Percentiles rank a stretch among this genome's conserved stretches.
phyloP scores from a whole-genome alignment of 495 filamentous ascomycete genomes.

The Annulohypoxylon maeteangense region DNA sequence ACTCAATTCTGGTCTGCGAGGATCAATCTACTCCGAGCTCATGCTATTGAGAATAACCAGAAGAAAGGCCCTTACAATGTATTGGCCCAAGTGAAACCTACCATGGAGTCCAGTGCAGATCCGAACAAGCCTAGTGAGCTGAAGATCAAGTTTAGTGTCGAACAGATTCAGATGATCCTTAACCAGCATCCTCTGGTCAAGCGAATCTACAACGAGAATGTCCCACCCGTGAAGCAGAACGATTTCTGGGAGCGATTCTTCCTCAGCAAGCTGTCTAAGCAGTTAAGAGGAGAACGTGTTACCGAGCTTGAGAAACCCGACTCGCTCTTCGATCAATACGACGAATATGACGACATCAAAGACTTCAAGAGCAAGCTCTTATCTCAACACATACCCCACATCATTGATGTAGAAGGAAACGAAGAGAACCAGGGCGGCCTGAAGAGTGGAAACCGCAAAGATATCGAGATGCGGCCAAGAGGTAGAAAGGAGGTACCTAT shows the following conservation, averaged over 20 bases:
- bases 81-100: conserved; percentile 86
- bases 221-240: conserved; percentile 80
- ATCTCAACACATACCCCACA: conserved; percentile 77
- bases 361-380: conserved; percentile 61
- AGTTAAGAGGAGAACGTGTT: conserved; percentile 87
- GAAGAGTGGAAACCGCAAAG: conserved; percentile 81
- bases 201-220: conserved; percentile 90
- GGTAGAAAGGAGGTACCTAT: conserved; percentile 63
- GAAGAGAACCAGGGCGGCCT: conserved; percentile 81
- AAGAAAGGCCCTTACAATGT: conserved; percentile 91
- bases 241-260: conserved; percentile 96
- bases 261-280: conserved; percentile 86
- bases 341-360: conserved; percentile 72
- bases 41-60: conserved; percentile 89
- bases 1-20: conserved; percentile 93
- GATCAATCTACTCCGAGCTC: conserved; percentile 82
- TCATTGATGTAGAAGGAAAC: conserved; percentile 92
- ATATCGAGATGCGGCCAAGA: conserved; percentile 84
- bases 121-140: conserved; percentile 62
- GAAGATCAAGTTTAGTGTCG: conserved; percentile 85
- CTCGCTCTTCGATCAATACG: conserved; percentile 83
- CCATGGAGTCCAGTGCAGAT: conserved; percentile 68
- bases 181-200: conserved; percentile 91
- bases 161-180: conserved; percentile 94
- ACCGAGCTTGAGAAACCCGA: conserved; percentile 78